phyloP scores from a whole-genome alignment of 768 basidiomycete genomes.

The Tulasnella sp. region DNA sequence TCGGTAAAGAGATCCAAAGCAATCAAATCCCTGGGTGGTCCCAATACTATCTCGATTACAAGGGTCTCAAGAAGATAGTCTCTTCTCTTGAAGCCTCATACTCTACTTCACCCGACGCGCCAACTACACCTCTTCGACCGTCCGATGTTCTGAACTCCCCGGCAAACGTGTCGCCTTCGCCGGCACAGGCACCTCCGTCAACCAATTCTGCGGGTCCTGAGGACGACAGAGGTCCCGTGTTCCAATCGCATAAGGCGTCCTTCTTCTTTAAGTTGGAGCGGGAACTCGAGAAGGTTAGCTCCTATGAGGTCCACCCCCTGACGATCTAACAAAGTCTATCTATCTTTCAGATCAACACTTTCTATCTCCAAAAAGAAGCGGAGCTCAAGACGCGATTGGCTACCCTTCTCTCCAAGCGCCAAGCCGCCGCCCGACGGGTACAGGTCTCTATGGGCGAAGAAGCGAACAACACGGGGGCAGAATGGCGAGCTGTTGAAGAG shows the following conservation, averaged over 20 bases:
- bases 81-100: conserved; percentile 62
- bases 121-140: conserved; percentile 25
- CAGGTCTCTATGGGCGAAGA: conserved; percentile 64
- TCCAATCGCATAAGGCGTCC: conserved; percentile 91
- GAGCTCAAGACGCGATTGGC: conserved; percentile 89
- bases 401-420: conserved; percentile 88
- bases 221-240: conserved; percentile 73
- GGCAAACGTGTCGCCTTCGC: conserved; percentile 37
- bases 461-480: conserved; percentile 56
- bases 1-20: conserved; percentile 95
- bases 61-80: conserved; percentile 97
- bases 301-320: conserved; percentile 9
- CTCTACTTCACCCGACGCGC: conserved; percentile 22
- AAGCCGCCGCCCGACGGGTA: conserved; percentile 71
- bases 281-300: conserved; percentile 87
- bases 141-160: conserved; percentile 30
- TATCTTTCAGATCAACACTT: conserved; percentile 79
- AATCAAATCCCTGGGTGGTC: conserved; percentile 98
- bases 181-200: conserved; percentile 49
- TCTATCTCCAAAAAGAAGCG: conserved; percentile 96
- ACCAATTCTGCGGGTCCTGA: conserved; percentile 60
- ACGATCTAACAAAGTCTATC: neutral
- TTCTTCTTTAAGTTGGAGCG: conserved; percentile 99
- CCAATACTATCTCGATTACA: conserved; percentile 94
- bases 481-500: conserved; percentile 96